A percentile compares a stretch with the other conserved stretches of the same genome.
Evolutionary conservation across 2,329 filamentous ascomycete species (phyloP).

Genomic region (Colletotrichum sp.): DNA sequence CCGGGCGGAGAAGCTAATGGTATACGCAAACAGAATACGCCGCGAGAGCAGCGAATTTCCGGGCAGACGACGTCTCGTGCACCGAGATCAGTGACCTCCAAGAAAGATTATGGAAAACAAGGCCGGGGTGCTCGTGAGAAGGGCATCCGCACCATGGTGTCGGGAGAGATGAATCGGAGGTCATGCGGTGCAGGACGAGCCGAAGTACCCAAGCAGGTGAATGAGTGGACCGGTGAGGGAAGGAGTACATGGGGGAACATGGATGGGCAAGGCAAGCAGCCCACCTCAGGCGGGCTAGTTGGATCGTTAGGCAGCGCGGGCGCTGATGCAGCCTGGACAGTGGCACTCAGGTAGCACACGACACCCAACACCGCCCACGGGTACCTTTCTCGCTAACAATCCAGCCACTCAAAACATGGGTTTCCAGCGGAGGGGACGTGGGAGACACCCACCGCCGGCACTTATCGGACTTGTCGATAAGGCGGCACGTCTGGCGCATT

Average conservation of each 20-base stretch:
- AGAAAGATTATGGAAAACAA: not conserved
- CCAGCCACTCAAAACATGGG: conserved; percentile 8
- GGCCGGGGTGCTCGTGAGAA: conserved; percentile 17
- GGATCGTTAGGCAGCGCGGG: conserved; percentile 15
- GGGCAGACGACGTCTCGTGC: not conserved
- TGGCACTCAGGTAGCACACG: conserved; percentile 5
- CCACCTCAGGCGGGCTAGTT: not conserved
- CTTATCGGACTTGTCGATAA: conserved; percentile 7
- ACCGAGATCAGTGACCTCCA: not conserved
- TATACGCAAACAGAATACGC: conserved; percentile 19
- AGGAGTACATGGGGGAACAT: not conserved
- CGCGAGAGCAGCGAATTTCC: not conserved
- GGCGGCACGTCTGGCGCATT: conserved; percentile 7
- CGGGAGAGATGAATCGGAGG: conserved; percentile 14
- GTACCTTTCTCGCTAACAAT: conserved; percentile 11
- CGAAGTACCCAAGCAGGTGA: conserved; percentile 7
- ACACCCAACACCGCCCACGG: conserved; percentile 8
- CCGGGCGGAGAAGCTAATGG: conserved; percentile 1
- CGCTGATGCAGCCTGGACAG: conserved; percentile 11
- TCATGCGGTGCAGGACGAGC: conserved; percentile 18
- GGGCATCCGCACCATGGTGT: conserved; percentile 12
- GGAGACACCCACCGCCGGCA: conserved; percentile 6
- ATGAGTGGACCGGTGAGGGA: conserved; percentile 6
- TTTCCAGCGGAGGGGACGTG: not conserved
- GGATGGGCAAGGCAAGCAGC: not conserved